Percentiles rank a stretch among this genome's conserved stretches.
Conservation (phyloP, 129 eudicot genomes). For the Gnaphalium uliginosum region DNA sequence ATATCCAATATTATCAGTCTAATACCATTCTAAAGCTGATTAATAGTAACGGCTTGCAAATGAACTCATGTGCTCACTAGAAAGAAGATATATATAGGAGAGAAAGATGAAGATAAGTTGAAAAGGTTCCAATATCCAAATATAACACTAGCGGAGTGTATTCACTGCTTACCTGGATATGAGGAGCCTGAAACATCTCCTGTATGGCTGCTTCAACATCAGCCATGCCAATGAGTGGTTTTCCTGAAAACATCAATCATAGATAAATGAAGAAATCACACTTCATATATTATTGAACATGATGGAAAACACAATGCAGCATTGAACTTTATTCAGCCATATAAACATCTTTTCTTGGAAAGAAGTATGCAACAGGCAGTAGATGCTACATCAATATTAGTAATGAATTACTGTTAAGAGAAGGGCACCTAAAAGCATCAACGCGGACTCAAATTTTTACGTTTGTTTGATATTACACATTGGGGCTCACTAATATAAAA, state of each 20-base stretch:
- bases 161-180: conserved; percentile 67
- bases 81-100: neutral
- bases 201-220: conserved; percentile 96
- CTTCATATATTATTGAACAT: neutral
- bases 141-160: neutral
- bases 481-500: neutral
- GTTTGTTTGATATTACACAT: neutral
- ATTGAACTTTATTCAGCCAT: conserved; percentile 5
- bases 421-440: conserved; percentile 13
- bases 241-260: conserved; percentile 47
- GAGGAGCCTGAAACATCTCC: conserved; percentile 99
- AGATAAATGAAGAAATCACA: conserved; percentile 2
- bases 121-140: conserved; percentile 7
- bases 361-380: neutral
- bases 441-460: neutral
- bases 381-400: conserved; percentile 6
- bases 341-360: conserved; percentile 3
- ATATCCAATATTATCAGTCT: neutral
- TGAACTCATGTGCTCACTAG: neutral
- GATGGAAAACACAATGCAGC: neutral
- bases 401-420: neutral
- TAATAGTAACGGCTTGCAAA: neutral
- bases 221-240: conserved; percentile 72
- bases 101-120: neutral
- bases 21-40: neutral